Evolutionary conservation across 441 rosid genomes (phyloP), one percentile per base, ranked within the genome.

Genomic region (Melastoma candidum): DNA sequence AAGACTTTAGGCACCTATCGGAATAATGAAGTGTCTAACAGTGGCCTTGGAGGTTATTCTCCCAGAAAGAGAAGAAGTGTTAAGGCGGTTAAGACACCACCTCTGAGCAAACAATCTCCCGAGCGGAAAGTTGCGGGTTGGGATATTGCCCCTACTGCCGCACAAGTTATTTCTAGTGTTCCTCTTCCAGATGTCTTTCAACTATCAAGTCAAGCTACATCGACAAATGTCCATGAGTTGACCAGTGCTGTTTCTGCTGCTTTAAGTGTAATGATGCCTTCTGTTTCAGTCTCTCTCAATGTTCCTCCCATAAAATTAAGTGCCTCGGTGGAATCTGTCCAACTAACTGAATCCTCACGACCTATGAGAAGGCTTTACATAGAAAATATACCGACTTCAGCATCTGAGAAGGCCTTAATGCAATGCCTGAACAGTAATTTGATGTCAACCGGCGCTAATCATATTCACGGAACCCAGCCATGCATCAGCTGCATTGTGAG

Each of bases 401-500:
- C 81, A 70, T 79, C 98, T 56, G 97, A 88, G 70, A 82, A 82
- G 76, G 77, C 78, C 66, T 55, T 92, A 48, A 74, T 82, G 67
- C 80, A 81, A 60, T 78, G 63, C 59, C 73, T 92, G 47, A 88
- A 85, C 65, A 71, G 71, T 56, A 55, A 72, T 58, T 75, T 92
- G 74, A 74, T 79, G 63, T 84, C 95, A 69, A 77, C 84, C 2
- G 80, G 90, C 49, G 67, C 57, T 64, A 81, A 71, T 74, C 81
- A 74, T 72, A 68, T 80, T 48, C 73, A 47, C 68, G 92, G 95
- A 74, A 71, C 77, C 26, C 63, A 71, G 55, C 97, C 98, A 54
- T 92, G 98, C 63, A 84, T 92, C 61, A 88, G 90, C 70, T 88
- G 97, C 58, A 74, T 69, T 69, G 98, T 92, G 73, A 74, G 98